Conservation (phyloP, 2,329 filamentous ascomycete genomes). For the Sporothrix humicola region DNA sequence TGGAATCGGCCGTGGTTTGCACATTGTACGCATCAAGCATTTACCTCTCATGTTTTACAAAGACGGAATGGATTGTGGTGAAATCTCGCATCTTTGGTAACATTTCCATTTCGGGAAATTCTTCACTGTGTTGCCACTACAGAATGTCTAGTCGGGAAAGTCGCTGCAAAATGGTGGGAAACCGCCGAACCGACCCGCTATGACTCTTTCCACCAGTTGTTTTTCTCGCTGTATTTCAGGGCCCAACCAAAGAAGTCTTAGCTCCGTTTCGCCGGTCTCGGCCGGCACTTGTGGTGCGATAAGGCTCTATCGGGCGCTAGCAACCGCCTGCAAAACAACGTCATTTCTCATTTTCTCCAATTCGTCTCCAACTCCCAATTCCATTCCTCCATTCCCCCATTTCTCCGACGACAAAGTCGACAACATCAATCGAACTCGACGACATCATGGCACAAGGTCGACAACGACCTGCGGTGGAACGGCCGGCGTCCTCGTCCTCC, state of each 20-base stretch:
- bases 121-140: not conserved
- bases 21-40: no score
- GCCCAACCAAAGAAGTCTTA: not conserved
- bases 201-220: not conserved
- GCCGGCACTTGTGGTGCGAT: not conserved
- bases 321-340: conserved; percentile 14
- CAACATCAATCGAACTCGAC: not conserved
- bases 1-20: no score
- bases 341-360: conserved; percentile 23
- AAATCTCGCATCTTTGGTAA: not conserved
- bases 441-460: not conserved
- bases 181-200: not conserved
- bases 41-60: no score
- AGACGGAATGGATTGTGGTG: no score
- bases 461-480: not conserved
- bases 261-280: not conserved
- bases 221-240: not conserved
- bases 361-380: not conserved
- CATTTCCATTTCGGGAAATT: conserved; percentile 7
- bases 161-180: no score
- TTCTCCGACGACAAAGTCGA: not conserved
- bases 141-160: not conserved
- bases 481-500: no score
- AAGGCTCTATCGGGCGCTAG: not conserved
- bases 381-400: not conserved